Percentiles rank a stretch among this genome's conserved stretches.
These are phyloP conservation scores for Monosporascus sp. DNA, from an alignment of 2,329 filamentous ascomycete species.

Conservation along the genomic window DNA sequence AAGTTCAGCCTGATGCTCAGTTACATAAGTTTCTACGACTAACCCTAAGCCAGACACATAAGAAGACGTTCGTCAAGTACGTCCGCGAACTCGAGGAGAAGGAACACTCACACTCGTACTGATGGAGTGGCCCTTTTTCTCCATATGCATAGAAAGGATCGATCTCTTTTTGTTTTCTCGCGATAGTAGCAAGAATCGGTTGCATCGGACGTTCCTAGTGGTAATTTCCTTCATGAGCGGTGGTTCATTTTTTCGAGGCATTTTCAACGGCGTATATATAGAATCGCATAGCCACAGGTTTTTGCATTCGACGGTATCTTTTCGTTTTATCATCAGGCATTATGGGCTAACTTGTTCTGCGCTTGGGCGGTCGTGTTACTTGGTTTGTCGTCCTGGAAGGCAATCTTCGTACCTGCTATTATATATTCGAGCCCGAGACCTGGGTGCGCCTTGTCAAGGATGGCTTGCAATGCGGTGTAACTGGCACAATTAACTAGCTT, in stretches of 20 bases:
- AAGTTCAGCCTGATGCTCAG: constrained; percentile 28
- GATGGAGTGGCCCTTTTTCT: not conserved
- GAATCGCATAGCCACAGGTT: not conserved
- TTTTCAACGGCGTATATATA: not conserved
- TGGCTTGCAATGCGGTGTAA: too few relatives aligned
- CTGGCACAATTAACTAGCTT: too few relatives aligned
- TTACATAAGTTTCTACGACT: constrained; percentile 7
- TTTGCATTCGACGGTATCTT: not conserved
- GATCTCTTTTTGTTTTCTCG: too few relatives aligned
- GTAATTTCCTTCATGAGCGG: not conserved
- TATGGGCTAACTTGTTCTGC: too few relatives aligned
- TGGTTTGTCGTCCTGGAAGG: too few relatives aligned
- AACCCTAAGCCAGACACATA: constrained; percentile 61
- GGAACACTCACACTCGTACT: constrained; percentile 13
- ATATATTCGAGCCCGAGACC: too few relatives aligned
- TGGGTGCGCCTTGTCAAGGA: too few relatives aligned
- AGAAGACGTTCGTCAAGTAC: constrained; percentile 95
- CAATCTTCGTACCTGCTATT: too few relatives aligned
- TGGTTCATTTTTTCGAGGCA: not conserved
- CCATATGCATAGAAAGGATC: not conserved
- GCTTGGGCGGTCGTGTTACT: too few relatives aligned
- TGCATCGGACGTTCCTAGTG: not conserved
- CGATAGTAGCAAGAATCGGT: too few relatives aligned
- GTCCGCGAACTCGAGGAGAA: constrained; percentile 74
- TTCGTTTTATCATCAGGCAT: too few relatives aligned